Base-by-base conservation (phyloP, 768 basidiomycete genomes). In the Tulasnella sp. region DNA sequence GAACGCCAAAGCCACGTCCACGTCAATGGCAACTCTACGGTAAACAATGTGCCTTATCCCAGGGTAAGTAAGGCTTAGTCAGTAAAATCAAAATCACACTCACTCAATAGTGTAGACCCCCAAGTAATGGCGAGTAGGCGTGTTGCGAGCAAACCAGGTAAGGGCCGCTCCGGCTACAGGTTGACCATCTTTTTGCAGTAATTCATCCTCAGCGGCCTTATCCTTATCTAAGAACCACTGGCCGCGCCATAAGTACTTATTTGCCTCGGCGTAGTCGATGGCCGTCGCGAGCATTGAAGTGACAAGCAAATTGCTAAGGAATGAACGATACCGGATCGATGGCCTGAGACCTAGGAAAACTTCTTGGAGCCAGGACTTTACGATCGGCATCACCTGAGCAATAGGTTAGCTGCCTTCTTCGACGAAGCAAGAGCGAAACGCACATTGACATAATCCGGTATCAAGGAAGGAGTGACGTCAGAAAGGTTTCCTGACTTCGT, bases 341-440 rank as follows among this genome's bases (percentile, higher is more conserved):
- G 77, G 77, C 22, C 50, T 8, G 22, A 54, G 77, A 20, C 40
- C 54, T 22, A 41, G 11, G 31, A 78, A 64, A 31, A 60, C 54
- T 41, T 78, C 77, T 44, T 78, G 50, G 34, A 78, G 50, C 77
- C 77, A 78, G 24, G 50, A 42, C 77, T 64, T 78, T 2, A 64
- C 50, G 22, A 78, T 69, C 24, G 77, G 37, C 42, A 78, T 60
- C 4, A 69, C 28, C 77, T 78, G 77, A 42, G 22, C 24, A n/a
- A n/a, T 14, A 20, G 16, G 24, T 31, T 2, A n/a, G 44, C 44
- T 46, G 14, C 54, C 24, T 58, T 37, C 20, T 34, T 16, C 46
- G 3, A 34, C 14, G n/a, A 77, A 34, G 18, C 44, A 46, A 75
- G 37, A 16, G 41, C 9, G 31, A 41, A 31, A 18, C 60, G 60